These are phyloP conservation scores for Pestalotiopsis sp. DNA, from an alignment of 2,329 filamentous ascomycete genomes.

Conservation along the genomic window DNA sequence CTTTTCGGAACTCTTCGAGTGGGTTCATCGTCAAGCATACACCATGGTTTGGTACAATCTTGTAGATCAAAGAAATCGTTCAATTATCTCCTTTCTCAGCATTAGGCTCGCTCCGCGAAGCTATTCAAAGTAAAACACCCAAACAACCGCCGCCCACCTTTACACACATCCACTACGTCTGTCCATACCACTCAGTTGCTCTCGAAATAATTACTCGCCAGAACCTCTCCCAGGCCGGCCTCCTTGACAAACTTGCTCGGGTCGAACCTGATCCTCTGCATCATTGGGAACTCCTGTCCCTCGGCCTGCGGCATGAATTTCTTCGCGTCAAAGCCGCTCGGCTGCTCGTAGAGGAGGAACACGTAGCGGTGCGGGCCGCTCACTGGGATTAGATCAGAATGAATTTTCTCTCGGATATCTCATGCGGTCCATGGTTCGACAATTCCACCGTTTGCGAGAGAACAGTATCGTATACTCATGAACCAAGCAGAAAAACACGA, in stretches of 20 bases:
- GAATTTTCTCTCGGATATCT: not conserved
- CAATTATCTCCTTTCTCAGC: no score
- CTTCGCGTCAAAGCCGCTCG: slow-evolving; percentile 1
- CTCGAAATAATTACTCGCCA: not conserved
- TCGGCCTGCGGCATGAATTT: slow-evolving; percentile 3
- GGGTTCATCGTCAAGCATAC: no score
- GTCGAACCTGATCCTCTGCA: slow-evolving; percentile 1
- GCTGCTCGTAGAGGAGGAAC: slow-evolving; percentile 3
- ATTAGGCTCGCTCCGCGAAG: no score
- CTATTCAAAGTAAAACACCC: not conserved
- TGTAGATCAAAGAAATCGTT: no score
- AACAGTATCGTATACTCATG: not conserved
- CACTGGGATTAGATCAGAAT: not conserved
- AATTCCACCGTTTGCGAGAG: not conserved
- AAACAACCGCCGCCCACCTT: not conserved
- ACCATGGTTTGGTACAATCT: no score
- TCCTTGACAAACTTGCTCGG: slow-evolving; percentile 4
- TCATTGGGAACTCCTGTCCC: not conserved
- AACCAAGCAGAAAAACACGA: not conserved
- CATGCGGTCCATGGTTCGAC: not conserved
- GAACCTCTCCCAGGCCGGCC: not conserved
- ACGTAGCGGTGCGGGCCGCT: slow-evolving; percentile 7
- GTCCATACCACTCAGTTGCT: not conserved
- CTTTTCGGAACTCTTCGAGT: no score
- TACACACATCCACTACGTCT: no score